Base-by-base conservation (phyloP, 495 filamentous ascomycete species). In the Cetradonia linearis region DNA sequence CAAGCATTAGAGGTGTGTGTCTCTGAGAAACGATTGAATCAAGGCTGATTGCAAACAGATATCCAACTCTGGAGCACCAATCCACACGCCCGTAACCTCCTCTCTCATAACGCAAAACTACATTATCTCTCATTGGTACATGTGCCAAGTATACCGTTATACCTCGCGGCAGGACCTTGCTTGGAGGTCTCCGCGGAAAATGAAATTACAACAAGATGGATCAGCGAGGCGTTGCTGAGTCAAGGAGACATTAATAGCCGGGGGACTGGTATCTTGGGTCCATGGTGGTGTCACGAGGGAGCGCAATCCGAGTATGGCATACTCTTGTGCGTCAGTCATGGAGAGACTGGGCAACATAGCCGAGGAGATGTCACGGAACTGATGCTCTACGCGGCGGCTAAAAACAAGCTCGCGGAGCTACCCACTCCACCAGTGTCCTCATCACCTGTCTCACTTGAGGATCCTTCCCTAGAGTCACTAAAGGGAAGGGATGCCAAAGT, bases 401-500 rank as follows among this genome's bases (percentile, higher is more conserved):
- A 40, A 30, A 64, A 34, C 10, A 53, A 31, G 3, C 18, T 18
- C 37, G 33, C 31, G 20, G 25, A 50, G 0, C 56, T 65, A 9
- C 78, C 76, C 7, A 77, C 78, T 23, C 77, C 80, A 6, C 76
- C 78, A 13, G 67, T 69, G 33, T 80, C 74, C 5, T 77, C 75
- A 2, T 75, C 73, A 1, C 68, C 69, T 40, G 68, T 67, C 8
- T 66, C 64, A 11, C 25, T 30, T 56, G 38, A 55, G 7, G 48
- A 54, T 1, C 37, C 25, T 14, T 5, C 11, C 23, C 7, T 20
- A 1, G 42, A 37, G 8, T 58, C 31, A 40, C 44, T 33, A 31
- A 5, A 25, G 42, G 25, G 66, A 46, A 28, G 63, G 8, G 20
- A 33, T 4, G 8, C 61, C 54, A 61, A 61, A 11, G 28, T 77